Evolutionary conservation across 164 flowering plant species (phyloP).

Genomic region (Malania oleifera): DNA sequence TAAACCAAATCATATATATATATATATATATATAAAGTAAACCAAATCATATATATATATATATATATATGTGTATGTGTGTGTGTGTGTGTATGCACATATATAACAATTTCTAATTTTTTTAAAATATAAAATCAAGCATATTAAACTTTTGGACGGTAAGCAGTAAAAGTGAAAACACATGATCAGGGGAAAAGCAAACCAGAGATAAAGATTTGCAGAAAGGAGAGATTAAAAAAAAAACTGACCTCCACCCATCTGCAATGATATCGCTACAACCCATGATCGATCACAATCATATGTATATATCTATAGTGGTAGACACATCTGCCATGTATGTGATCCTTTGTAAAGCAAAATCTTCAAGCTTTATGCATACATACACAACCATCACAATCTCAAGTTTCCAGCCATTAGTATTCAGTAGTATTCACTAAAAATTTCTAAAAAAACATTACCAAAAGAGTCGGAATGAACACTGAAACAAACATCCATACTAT

Average conservation of each 20-base stretch:
- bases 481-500: constrained; percentile 15
- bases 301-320: constrained; percentile 10
- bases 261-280: too few species aligned
- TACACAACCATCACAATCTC: too few species aligned
- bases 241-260: constrained; percentile 6
- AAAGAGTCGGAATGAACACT: background rate
- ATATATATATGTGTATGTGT: too few species aligned
- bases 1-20: too few species aligned
- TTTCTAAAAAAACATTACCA: constrained; percentile 7
- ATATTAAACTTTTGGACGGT: background rate
- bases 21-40: background rate
- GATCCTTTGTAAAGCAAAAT: constrained; percentile 18
- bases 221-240: background rate
- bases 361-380: too few species aligned
- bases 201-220: constrained; percentile 3
- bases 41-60: constrained; percentile 7
- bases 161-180: constrained; percentile 7
- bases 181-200: background rate
- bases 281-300: too few species aligned
- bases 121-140: background rate
- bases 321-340: constrained; percentile 18
- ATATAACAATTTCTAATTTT: too few species aligned
- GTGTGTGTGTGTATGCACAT: too few species aligned
- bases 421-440: too few species aligned
- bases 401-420: too few species aligned